phyloP scores from a whole-genome alignment of 306 rosid genomes.

The Acacia acuminata region DNA sequence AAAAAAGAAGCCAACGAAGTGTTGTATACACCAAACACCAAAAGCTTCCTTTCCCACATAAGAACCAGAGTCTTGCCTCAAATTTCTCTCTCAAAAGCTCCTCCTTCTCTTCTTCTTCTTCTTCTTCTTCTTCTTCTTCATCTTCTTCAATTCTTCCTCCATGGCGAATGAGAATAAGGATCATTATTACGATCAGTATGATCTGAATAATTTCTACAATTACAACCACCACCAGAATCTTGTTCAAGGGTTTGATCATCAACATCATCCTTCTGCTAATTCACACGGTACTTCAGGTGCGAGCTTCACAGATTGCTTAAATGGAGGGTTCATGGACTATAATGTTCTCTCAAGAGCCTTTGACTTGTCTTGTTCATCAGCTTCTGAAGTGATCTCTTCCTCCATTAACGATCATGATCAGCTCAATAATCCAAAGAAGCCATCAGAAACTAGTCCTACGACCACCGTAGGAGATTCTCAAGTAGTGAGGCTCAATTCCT shows the following conservation, averaged over 20 bases:
- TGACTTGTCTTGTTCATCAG: conserved; percentile 78
- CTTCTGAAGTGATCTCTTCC: conserved; percentile 60
- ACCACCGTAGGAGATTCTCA: not conserved
- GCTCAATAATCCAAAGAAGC: conserved; percentile 29
- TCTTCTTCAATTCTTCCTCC: conserved; percentile 6
- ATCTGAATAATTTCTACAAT: conserved; percentile 45
- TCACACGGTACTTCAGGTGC: conserved; percentile 17
- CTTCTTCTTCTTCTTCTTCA: not conserved
- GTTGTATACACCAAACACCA: conserved; percentile 18
- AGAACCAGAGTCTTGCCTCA: conserved; percentile 43
- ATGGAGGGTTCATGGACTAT: conserved; percentile 75
- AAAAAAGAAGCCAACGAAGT: conserved; percentile 32
- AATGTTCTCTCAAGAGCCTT: conserved; percentile 76
- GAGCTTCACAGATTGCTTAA: conserved; percentile 74
- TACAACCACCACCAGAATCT: conserved; percentile 55
- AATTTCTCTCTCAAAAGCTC: conserved; percentile 40
- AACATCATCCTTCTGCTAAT: conserved; percentile 13
- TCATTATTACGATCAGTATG: conserved; percentile 27
- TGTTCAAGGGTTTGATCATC: conserved; percentile 44
- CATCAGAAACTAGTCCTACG: not conserved
- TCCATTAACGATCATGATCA: conserved; percentile 37
- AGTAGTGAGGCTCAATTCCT: conserved; percentile 46
- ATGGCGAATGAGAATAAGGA: conserved; percentile 61
- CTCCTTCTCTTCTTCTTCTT: not conserved
- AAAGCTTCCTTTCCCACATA: conserved; percentile 51